A percentile compares a stretch with the other conserved stretches of the same genome.
Conservation (phyloP, 2,329 filamentous ascomycete genomes). For the Cladophialophora chaetospira region DNA sequence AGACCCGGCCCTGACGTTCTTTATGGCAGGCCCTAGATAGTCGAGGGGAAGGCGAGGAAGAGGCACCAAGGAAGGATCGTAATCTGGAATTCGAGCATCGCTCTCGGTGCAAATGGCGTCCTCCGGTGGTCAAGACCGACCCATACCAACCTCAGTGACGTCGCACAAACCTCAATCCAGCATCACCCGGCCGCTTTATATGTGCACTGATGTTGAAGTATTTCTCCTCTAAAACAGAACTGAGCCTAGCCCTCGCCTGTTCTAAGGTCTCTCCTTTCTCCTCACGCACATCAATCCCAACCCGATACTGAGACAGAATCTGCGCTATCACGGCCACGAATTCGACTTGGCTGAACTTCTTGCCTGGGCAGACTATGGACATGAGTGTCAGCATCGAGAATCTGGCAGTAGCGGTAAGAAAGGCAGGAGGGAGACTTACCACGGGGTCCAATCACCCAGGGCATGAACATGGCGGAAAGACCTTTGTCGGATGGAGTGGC, state of each 20-base stretch:
- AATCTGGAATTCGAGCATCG: too few species aligned
- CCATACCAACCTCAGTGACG: too few species aligned
- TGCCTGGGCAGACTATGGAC: conserved; percentile 36
- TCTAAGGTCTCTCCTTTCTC: neutral
- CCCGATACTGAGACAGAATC: neutral
- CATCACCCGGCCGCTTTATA: conserved; percentile 6
- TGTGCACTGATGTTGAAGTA: conserved; percentile 13
- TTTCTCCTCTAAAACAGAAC: conserved; percentile 5
- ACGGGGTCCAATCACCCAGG: neutral
- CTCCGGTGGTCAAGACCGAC: too few species aligned
- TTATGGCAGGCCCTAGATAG: too few species aligned
- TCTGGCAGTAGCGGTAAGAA: conserved; percentile 35
- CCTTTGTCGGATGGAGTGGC: neutral
- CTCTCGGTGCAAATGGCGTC: too few species aligned
- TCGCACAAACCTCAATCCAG: neutral
- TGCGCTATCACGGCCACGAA: conserved; percentile 36
- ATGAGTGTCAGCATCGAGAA: neutral
- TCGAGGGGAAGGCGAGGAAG: too few species aligned
- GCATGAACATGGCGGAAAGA: conserved; percentile 4
- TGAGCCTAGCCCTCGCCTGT: neutral
- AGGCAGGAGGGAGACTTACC: conserved; percentile 21
- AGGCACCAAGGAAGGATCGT: too few species aligned
- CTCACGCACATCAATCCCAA: neutral
- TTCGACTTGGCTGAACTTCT: conserved; percentile 41
- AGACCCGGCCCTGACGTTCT: too few species aligned